Percentiles rank a stretch among this genome's conserved stretches.
These are phyloP conservation scores for Primulina tabacum DNA, from an alignment of 257 asterid species.

Conservation along the genomic window DNA sequence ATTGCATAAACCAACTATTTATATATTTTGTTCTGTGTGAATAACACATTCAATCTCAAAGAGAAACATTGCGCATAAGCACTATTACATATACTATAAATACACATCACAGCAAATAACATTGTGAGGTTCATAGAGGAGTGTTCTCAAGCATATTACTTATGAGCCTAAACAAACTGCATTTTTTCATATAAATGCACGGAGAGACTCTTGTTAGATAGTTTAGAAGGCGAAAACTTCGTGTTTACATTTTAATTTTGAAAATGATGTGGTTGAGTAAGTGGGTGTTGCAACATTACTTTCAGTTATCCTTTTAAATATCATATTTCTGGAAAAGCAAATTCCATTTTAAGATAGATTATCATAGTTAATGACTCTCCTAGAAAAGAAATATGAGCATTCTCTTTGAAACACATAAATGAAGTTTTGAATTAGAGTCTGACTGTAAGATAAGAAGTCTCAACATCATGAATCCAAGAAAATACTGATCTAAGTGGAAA, in stretches of 20 bases:
- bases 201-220: too few relatives aligned
- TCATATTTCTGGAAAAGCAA: background rate
- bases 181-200: too few relatives aligned
- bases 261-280: background rate
- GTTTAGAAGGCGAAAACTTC: background rate
- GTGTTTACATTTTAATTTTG: background rate
- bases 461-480: background rate
- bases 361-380: background rate
- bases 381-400: background rate
- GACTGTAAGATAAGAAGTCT: background rate
- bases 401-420: background rate
- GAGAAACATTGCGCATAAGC: background rate
- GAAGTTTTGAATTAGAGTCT: background rate
- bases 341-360: background rate
- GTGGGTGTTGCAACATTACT: background rate
- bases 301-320: background rate
- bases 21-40: background rate
- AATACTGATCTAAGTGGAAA: background rate
- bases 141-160: too few relatives aligned
- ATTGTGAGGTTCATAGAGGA: too few relatives aligned
- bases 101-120: too few relatives aligned
- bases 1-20: background rate
- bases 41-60: background rate
- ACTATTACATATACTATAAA: background rate
- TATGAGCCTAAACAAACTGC: too few relatives aligned